Conservation (phyloP, 2,329 filamentous ascomycete species). For the Immersiporthe knoxdaviesiana region DNA sequence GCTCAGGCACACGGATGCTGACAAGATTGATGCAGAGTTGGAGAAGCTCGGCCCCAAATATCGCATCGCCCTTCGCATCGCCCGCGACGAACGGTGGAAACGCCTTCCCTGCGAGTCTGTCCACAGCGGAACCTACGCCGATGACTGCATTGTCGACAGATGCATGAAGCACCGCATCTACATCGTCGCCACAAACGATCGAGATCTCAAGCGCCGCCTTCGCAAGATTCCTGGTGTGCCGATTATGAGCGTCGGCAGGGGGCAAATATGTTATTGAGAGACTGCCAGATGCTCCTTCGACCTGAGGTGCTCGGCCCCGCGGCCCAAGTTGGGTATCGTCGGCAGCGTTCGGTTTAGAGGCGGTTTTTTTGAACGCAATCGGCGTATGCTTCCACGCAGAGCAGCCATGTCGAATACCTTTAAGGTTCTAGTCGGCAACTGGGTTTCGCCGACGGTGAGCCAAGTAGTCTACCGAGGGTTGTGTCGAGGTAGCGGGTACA, state of each 20-base stretch:
- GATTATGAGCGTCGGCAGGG: constrained; percentile 78
- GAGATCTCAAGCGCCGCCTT: constrained; percentile 79
- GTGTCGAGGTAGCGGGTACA: background rate
- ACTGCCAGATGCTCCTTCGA: constrained; percentile 80
- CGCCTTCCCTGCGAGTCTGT: constrained; percentile 72
- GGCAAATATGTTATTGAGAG: constrained; percentile 96
- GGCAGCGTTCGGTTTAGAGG: background rate
- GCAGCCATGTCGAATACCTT: background rate
- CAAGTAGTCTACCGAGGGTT: background rate
- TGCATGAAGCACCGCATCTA: constrained; percentile 76
- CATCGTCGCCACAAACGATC: constrained; percentile 75
- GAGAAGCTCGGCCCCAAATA: constrained; percentile 92
- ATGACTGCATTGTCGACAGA: constrained; percentile 67
- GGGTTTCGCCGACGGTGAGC: background rate
- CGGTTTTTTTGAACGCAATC: background rate
- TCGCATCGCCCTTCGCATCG: constrained; percentile 81
- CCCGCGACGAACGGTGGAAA: constrained; percentile 87
- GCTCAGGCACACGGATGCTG: background rate
- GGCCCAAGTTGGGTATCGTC: background rate
- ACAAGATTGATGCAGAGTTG: constrained; percentile 43
- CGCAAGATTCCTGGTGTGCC: constrained; percentile 72
- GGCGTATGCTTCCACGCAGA: background rate
- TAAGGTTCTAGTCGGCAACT: background rate
- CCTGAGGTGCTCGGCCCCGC: constrained; percentile 37
- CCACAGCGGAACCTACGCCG: constrained; percentile 84